Base-by-base conservation (phyloP, 202 grass and related monocot species). In the Schoenoplectus tabernaemontani region DNA sequence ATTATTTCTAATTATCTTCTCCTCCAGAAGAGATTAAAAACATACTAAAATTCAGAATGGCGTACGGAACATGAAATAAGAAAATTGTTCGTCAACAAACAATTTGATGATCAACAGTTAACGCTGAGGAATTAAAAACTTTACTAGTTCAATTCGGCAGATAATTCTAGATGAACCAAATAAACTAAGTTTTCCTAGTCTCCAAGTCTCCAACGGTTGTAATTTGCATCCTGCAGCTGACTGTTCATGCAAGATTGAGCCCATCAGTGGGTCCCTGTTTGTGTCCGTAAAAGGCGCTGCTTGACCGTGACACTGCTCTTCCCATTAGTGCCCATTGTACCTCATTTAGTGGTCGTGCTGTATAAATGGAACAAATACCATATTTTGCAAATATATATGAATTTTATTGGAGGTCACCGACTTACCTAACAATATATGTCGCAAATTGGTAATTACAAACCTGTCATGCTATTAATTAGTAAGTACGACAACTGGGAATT, bases 221-320 rank as follows among this genome's bases (percentile, higher is more conserved):
- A 78, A 23, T 13, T 26, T 26, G 36, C 19, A 78, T 78, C 75
- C 28, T 28, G 30, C n/a, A 34, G 30, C 75, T 78, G 53, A 39
- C 33, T 7, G 75, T 78, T 23, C 75, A 38, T 39, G 19, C 28
- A 57, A 41, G 16, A 59, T 9, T 3, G 75, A 60, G 53, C 37
- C 5, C 12, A 60, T 16, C 4, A 28, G 15, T 79, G 36, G 34
- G 7, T 15, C 22, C 64, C 65, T 8, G 8, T 30, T 47, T 51
- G 34, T 63, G 24, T 44, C 66, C 65, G 30, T 76, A 77, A 53
- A 61, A 72, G 17, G 2, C 38, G 56, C 36, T 83, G 57, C 41
- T 39, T 64, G 56, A 59, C 68, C 42, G 68, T 64, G 41, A 73
- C 69, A 62, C 54, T 61, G 17, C 32, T 76, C 28, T 69, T 15